Base-by-base conservation (phyloP, 2,329 filamentous ascomycete genomes). In the Diaporthe vaccinii region DNA sequence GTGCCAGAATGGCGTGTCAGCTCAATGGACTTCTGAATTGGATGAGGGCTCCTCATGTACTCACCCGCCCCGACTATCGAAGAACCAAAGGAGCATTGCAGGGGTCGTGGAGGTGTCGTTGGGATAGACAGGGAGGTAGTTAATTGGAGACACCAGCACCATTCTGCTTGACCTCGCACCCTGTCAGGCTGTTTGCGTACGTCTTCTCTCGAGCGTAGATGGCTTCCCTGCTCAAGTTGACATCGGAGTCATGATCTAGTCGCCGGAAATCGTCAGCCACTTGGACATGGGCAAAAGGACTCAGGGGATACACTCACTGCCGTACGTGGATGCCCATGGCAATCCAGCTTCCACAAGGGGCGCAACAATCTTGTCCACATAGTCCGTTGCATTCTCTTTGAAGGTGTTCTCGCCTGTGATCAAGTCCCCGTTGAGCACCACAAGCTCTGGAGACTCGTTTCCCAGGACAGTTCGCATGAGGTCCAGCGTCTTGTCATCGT, bases 361-460 rank as follows among this genome's bases (percentile, higher is more conserved):
- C 2, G 77, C 80, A 1, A 88, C 86, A 17, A 89, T 84, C 49
- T 83, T 77, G 75, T 89, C 85, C 2, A 90, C 55, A 57, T 89
- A 88, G 8, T 80, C 74, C 0, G 84, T 87, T 22, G 85, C 83
- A 75, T 89, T 89, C 0, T 80, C 75, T 28, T 82, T 71, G 72
- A 80, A 83, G 10, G 85, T 86, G 74, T 87, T 85, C 74, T 91
- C 89, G 28, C 89, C 89, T 0, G 89, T 89, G 58, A 90, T 87
- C 12, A 91, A 81, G 77, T 91, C 90, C 22, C 90, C 90, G 70
- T 91, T 91, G 10, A 91, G 80, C 4, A 91, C 85, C 3, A 89
- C 88, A 1, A 91, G 83, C 57, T 90, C 62, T 12, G 75, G 57
- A 0, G 36, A 22, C 77, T 91, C 89, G 4, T 80, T 79, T 53